Conservation (phyloP, 192 early-diverging fungal genomes). For the Gryganskiella cystojenkinii region DNA sequence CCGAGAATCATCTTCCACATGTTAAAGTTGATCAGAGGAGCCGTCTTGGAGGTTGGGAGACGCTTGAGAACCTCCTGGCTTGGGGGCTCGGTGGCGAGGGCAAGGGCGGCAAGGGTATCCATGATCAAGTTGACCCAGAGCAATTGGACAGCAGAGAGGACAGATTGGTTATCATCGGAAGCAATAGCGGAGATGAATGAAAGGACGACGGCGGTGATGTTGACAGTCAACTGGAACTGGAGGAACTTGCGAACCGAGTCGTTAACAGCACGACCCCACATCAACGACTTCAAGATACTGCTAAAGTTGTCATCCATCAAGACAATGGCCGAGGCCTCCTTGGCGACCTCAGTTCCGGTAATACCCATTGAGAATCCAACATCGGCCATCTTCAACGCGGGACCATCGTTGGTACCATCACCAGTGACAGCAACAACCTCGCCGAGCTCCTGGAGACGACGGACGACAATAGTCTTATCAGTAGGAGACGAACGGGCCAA, state of each 20-base stretch:
- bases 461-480: slow-evolving; percentile 91
- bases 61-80: slow-evolving; percentile 85
- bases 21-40: slow-evolving; percentile 83
- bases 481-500: slow-evolving; percentile 88
- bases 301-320: slow-evolving; percentile 93
- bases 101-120: slow-evolving; percentile 92
- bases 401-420: slow-evolving; percentile 89
- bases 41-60: slow-evolving; percentile 77
- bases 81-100: slow-evolving; percentile 92
- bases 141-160: slow-evolving; percentile 90
- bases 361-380: slow-evolving; percentile 96
- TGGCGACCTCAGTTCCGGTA: slow-evolving; percentile 87
- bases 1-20: slow-evolving; percentile 96
- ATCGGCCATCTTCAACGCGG: slow-evolving; percentile 89
- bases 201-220: slow-evolving; percentile 80
- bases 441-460: slow-evolving; percentile 72
- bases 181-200: slow-evolving; percentile 75
- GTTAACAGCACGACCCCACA: slow-evolving; percentile 85
- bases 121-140: slow-evolving; percentile 97
- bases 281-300: slow-evolving; percentile 80
- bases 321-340: slow-evolving; percentile 85
- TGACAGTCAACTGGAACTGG: slow-evolving; percentile 88
- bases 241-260: slow-evolving; percentile 90
- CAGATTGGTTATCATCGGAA: slow-evolving; percentile 74
- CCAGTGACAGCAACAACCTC: slow-evolving; percentile 87